Conservation (phyloP, 78 protist genomes). For the Tieghemostelium lacteum region DNA sequence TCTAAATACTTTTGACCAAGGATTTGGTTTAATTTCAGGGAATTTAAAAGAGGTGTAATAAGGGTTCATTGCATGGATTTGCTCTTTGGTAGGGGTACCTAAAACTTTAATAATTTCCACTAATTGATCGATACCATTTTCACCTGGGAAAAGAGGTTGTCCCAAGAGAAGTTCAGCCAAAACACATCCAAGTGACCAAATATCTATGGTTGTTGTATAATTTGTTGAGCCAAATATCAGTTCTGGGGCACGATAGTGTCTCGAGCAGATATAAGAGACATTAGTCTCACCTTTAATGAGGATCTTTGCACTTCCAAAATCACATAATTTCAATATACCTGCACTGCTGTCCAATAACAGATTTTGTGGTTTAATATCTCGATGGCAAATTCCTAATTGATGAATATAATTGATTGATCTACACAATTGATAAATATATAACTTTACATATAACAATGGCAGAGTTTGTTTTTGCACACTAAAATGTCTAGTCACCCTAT, state of each 20-base stretch:
- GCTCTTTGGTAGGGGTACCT: slow-evolving; percentile 95
- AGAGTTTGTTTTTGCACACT: slow-evolving; percentile 85
- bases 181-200: slow-evolving; percentile 96
- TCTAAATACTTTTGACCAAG: slow-evolving; percentile 92
- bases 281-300: slow-evolving; percentile 96
- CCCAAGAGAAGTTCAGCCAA: slow-evolving; percentile 97
- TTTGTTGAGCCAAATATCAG: slow-evolving; percentile 98
- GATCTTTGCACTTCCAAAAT: slow-evolving; percentile 98
- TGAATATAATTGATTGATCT: slow-evolving; percentile 94
- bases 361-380: slow-evolving; percentile 96
- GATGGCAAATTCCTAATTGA: slow-evolving; percentile 88
- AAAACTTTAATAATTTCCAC: slow-evolving; percentile 98
- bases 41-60: slow-evolving; percentile 93
- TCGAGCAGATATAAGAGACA: slow-evolving; percentile 99
- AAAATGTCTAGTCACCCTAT: slow-evolving; percentile 88
- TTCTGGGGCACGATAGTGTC: slow-evolving; percentile 99
- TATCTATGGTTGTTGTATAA: slow-evolving; percentile 96
- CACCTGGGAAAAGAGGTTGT: slow-evolving; percentile 97
- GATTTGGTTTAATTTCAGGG: slow-evolving; percentile 93
- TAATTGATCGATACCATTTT: slow-evolving; percentile 96
- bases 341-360: slow-evolving; percentile 91
- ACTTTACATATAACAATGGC: slow-evolving; percentile 93
- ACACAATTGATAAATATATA: slow-evolving; percentile 94
- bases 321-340: slow-evolving; percentile 95
- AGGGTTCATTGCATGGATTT: slow-evolving; percentile 95